Percentiles rank a stretch among this genome's conserved stretches.
Conservation (phyloP, 345 rosid species). For the Salix exigua region DNA sequence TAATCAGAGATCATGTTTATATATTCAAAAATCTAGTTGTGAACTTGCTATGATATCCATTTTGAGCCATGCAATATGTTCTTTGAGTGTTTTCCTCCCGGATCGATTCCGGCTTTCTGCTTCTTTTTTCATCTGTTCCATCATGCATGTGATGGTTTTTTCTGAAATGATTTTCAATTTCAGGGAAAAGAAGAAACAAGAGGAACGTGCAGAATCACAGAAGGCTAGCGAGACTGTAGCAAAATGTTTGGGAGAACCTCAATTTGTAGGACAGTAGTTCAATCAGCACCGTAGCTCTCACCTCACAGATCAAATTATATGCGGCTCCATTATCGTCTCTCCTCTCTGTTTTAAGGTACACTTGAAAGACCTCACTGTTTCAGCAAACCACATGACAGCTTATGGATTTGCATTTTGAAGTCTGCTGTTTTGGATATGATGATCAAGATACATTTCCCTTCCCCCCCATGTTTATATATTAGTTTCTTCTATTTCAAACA, state of each 20-base stretch:
- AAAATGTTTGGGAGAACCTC: conserved; percentile 56
- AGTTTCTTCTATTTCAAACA: neutral
- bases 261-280: conserved; percentile 26
- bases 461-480: conserved; percentile 1
- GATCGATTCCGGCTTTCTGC: neutral
- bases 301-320: conserved; percentile 7
- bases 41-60: neutral
- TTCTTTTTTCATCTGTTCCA: neutral
- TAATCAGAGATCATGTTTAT: neutral
- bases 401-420: conserved; percentile 1
- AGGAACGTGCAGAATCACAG: conserved; percentile 68
- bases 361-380: conserved; percentile 8
- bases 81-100: neutral
- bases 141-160: neutral
- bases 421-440: conserved; percentile 3
- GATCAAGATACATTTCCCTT: conserved; percentile 7
- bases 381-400: conserved; percentile 1
- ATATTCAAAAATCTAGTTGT: neutral
- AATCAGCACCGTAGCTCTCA: neutral
- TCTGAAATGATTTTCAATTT: conserved; percentile 7
- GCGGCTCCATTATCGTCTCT: conserved; percentile 15
- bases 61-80: neutral
- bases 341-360: conserved; percentile 14
- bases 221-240: conserved; percentile 72
- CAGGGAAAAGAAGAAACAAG: conserved; percentile 95